Conservation (phyloP, 2,329 filamentous ascomycete genomes). For the Parasarocladium wereldwijsianum region DNA sequence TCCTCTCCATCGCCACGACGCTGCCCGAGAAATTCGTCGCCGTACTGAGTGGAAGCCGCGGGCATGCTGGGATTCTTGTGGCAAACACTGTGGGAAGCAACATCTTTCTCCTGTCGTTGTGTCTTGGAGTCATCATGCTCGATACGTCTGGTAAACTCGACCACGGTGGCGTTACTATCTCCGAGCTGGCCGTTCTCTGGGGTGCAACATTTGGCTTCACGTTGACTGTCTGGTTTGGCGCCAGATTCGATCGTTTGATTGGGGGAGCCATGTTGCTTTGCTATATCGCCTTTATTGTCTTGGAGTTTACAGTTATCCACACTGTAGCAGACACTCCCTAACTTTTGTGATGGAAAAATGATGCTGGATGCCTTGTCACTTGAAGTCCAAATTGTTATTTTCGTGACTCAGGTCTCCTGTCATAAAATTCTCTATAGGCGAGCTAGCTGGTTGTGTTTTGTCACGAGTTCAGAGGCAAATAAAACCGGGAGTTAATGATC, state of each 20-base stretch:
- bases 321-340: too few relatives aligned
- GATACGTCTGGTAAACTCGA: slow-evolving; percentile 5
- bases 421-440: too few relatives aligned
- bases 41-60: slow-evolving; percentile 28
- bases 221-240: slow-evolving; percentile 9
- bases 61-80: slow-evolving; percentile 32
- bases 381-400: too few relatives aligned
- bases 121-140: slow-evolving; percentile 23
- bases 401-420: too few relatives aligned
- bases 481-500: too few relatives aligned
- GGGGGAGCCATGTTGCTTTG: slow-evolving; percentile 7
- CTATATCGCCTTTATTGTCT: slow-evolving; percentile 9
- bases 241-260: slow-evolving; percentile 5
- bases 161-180: slow-evolving; percentile 5
- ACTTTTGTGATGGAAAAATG: too few relatives aligned
- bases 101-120: slow-evolving; percentile 37
- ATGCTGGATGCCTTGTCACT: too few relatives aligned
- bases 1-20: slow-evolving; percentile 36
- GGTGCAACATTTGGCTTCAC: slow-evolving; percentile 8
- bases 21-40: slow-evolving; percentile 38
- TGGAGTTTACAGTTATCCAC: slow-evolving; percentile 8
- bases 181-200: slow-evolving; percentile 9
- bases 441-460: too few relatives aligned
- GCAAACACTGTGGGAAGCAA: slow-evolving; percentile 39
- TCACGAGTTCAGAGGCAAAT: too few relatives aligned